Base-by-base conservation (phyloP, 352 stramenopile species). In the Phytophthora hibernalis region DNA sequence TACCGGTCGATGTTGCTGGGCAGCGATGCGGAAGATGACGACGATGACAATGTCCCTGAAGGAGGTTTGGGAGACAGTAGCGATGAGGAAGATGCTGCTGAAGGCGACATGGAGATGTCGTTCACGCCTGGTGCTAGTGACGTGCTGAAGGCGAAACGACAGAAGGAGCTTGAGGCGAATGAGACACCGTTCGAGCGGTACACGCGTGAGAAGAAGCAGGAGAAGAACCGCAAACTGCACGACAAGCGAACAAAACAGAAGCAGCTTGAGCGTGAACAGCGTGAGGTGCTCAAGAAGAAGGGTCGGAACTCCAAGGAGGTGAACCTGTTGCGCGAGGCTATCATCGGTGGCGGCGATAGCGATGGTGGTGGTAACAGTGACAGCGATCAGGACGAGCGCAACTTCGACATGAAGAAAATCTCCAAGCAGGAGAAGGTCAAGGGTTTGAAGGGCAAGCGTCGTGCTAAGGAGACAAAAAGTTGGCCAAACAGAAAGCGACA, bases 321-420 rank as follows among this genome's bases (percentile, higher is more conserved):
- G 3, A 78, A 84, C 52, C 58, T 86, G 38, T 66, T 93, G 44
- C 84, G 84, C 12, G 84, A 86, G 15, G 84, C 82, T 10, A 83
- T 93, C 28, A 76, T 70, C 6, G 80, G 70, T 33, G 74, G 68
- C 10, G 72, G 35, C 26, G 76, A 75, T 15, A 74, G 68, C 4
- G 26, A 31, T 18, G 79, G 69, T 9, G 58, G 28, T n/a, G 71
- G 54, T 4, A 56, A 68, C 52, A 63, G 33, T 9, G 79, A 76
- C 37, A 78, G 73, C 18, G 76, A 74, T 20, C 63, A 81, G 15
- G 75, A 55, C n/a, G 82, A 88, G 50, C 87, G 87, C 45, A 87
- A 94, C 57, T 95, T 94, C 58, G 85, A 95, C 75, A 91, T 95
- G 82, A 94, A 93, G 70, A 82, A 82, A 56, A 95, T 95, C 50